Evolutionary conservation across 192 early-diverging fungal species (phyloP).

Genomic region (Cladochytrium replicatum): DNA sequence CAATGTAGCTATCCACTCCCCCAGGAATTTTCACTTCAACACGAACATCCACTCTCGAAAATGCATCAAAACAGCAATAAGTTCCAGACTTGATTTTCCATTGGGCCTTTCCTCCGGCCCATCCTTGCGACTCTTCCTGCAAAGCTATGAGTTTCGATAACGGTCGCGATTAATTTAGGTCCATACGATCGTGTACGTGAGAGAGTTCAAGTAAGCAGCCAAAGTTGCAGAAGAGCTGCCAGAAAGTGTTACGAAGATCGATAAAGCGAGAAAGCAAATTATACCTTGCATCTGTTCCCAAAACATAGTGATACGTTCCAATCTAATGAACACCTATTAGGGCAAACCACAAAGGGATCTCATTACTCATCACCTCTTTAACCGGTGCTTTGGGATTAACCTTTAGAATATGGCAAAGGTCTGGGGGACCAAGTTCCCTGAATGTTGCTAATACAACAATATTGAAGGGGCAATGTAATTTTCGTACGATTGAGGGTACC

Average conservation of each 20-base stretch:
- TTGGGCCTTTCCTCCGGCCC: constrained; percentile 46
- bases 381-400: constrained; percentile 67
- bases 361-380: too few species aligned
- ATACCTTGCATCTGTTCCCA: constrained; percentile 44
- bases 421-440: constrained; percentile 91
- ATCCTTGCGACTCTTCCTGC: constrained; percentile 57
- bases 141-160: not conserved
- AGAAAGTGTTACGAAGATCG: too few species aligned
- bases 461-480: too few species aligned
- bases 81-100: constrained; percentile 65
- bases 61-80: constrained; percentile 94
- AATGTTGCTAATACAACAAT: constrained; percentile 36
- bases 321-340: too few species aligned
- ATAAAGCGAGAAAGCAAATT: too few species aligned
- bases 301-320: constrained; percentile 52
- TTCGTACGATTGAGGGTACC: too few species aligned
- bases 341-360: too few species aligned
- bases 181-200: constrained; percentile 83
- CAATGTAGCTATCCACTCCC: constrained; percentile 86
- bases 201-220: constrained; percentile 94
- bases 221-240: constrained; percentile 90
- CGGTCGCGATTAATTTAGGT: too few species aligned
- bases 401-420: constrained; percentile 94
- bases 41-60: constrained; percentile 90
- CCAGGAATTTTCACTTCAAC: constrained; percentile 99